Evolutionary conservation across 2,329 filamentous ascomycete species (phyloP), one percentile per base, ranked within the genome.

Genomic region (Chrysosphaeria jannelii): DNA sequence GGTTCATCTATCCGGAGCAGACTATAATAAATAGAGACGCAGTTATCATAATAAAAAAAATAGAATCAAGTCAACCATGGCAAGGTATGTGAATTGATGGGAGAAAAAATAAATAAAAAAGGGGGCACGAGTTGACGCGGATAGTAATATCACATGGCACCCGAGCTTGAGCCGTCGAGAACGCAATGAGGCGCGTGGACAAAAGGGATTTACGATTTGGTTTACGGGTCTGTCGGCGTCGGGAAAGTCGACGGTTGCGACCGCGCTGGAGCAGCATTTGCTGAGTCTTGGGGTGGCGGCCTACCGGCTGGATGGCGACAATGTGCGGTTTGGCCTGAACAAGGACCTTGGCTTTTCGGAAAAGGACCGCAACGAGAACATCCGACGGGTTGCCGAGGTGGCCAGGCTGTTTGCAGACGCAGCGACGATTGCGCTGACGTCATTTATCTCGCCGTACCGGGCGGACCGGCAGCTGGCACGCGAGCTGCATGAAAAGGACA

Each of bases 261-360:
- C 76, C 3, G 85, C 85, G 10, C 71, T 97, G 19, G 85, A 97
- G 55, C 81, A 91, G 52, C 78, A 91, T 46, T 67, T 97, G 16
- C 63, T 97, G 26, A 78, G 89, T 44, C 57, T 75, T 8, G 70
- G 68, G 20, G 52, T 85, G 24, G 53, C 68, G 26, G 72, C 79
- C 29, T 97, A 97, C 59, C 67, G 85, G 25, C 67, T 97, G 14
- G 85, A 97, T 47, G 85, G 81, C 39, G 85, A 97, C 59, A 97
- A 97, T 48, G 70, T 97, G 34, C 81, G 85, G 30, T 91, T 93
- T 51, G 85, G 85, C 10, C 58, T 97, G 34, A 97, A 93, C 63
- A 89, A 88, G 49, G 81, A 93, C 51, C 60, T 97, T 8, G 81
- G 81, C 10, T 97, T 93, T 54, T 71, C 64, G 32, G 81, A 90